phyloP scores from a whole-genome alignment of 306 rosid species.

The Biancaea sappan region DNA sequence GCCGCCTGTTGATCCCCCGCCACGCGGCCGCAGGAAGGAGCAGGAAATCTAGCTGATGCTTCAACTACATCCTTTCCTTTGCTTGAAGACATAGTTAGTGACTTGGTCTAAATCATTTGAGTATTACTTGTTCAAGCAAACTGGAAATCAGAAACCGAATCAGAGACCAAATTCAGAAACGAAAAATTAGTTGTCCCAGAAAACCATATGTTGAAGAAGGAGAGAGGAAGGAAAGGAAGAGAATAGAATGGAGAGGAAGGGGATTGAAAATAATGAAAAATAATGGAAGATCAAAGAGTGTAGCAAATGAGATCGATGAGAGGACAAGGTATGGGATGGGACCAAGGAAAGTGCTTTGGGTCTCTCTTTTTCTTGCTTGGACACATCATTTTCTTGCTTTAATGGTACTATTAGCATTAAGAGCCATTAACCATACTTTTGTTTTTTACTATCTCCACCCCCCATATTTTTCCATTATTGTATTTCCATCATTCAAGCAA shows the following conservation, averaged over 20 bases:
- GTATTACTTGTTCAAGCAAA: slow-evolving; percentile 17
- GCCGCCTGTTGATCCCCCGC: not conserved
- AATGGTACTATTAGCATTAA: slow-evolving; percentile 55
- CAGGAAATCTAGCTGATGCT: slow-evolving; percentile 47
- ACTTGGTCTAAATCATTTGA: slow-evolving; percentile 41
- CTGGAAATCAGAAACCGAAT: too few species aligned
- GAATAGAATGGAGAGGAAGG: slow-evolving; percentile 40
- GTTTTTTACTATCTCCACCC: not conserved
- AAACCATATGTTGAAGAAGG: too few species aligned
- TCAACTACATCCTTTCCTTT: slow-evolving; percentile 54
- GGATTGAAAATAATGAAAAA: not conserved
- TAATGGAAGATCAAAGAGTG: slow-evolving; percentile 40
- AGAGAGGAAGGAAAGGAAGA: slow-evolving; percentile 27
- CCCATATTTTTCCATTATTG: slow-evolving; percentile 32
- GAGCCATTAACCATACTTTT: slow-evolving; percentile 41
- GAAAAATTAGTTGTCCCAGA: too few species aligned
- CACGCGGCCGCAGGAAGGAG: not conserved
- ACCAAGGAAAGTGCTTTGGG: slow-evolving; percentile 61
- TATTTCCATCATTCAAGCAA: slow-evolving; percentile 52
- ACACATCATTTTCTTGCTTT: slow-evolving; percentile 61
- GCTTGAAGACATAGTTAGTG: slow-evolving; percentile 44
- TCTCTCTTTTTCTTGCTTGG: slow-evolving; percentile 46
- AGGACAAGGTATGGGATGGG: slow-evolving; percentile 61
- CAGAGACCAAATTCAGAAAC: too few species aligned
- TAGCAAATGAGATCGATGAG: slow-evolving; percentile 44